These are phyloP conservation scores for Escallonia rubra DNA, from an alignment of 129 eudicot species.

Conservation along the genomic window DNA sequence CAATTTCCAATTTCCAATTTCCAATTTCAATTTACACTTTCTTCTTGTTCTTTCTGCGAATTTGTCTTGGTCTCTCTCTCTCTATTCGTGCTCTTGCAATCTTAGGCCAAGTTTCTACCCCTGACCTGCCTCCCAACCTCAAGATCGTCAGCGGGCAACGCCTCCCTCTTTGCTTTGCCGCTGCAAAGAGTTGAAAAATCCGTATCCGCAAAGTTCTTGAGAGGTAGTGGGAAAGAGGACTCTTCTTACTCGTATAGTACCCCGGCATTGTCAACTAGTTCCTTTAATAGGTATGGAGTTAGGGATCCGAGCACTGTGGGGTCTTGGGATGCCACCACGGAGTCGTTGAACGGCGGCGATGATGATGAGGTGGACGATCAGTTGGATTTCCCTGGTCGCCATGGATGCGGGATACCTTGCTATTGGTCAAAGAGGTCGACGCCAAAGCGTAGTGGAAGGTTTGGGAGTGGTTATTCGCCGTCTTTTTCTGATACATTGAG, in stretches of 20 bases:
- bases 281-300: conserved; percentile 45
- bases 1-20: too few relatives aligned
- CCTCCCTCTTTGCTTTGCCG: too few relatives aligned
- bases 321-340: conserved; percentile 86
- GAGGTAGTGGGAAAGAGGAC: conserved; percentile 65
- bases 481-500: conserved; percentile 81
- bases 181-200: too few relatives aligned
- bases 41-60: too few relatives aligned
- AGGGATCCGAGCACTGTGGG: conserved; percentile 74
- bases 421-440: conserved; percentile 88
- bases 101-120: too few relatives aligned
- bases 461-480: conserved; percentile 75
- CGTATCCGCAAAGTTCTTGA: conserved; percentile 42
- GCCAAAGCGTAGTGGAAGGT: conserved; percentile 55
- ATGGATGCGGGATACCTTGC: conserved; percentile 96
- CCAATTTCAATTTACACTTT: too few relatives aligned
- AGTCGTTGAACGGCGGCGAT: conserved; percentile 56
- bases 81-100: too few relatives aligned
- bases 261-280: conserved; percentile 82
- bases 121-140: too few relatives aligned
- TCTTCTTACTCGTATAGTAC: conserved; percentile 73
- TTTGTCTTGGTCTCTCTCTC: too few relatives aligned
- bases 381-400: conserved; percentile 65
- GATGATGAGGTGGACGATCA: conserved; percentile 68
- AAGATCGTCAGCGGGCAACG: too few relatives aligned